Evolutionary conservation across 768 basidiomycete species (phyloP), one percentile per base, ranked within the genome.

Genomic region (Boletus edulis): DNA sequence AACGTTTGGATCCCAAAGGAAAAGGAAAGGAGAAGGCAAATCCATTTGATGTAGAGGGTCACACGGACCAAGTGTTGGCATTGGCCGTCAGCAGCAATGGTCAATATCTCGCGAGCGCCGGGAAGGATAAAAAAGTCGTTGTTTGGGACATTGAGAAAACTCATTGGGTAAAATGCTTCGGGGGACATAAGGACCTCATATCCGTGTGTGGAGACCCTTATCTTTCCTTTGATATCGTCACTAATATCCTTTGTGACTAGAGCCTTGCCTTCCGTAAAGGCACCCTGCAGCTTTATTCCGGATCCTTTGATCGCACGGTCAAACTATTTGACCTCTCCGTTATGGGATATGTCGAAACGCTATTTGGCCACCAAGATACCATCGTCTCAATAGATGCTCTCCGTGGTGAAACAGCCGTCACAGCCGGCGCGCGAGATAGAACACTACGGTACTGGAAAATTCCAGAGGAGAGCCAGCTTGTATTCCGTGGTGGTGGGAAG

Each of bases 381-480:
- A 83, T 97, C 29, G 75, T 90, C 15, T 76, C 80, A 5, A 64
- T 99, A 6, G 91, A 94, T 58, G 79, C 92, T 7, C 81, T 98
- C 15, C 85, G 89, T 34, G 83, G 83, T 8, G 94, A 98, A 62
- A 84, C 85, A 2, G 90, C 89, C 15, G 83, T 98, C 18, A 94
- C 87, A 35, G 89, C 88, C 6, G 97, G 96, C 18, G 91, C 85
- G 1, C 78, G 94, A 34, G 97, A 99, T 76, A 88, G 92, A 67
- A 97, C 94, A 0, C 82, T 87, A 55, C 81, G 97, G 35, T 98
- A 84, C 73, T 99, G 96, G 96, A 98, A 98, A 74, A 89, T 98
- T 49, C 84, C 85, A 37, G 96, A 99, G 50, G 94, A 98, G 72
- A 91, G 82, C 13, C 96, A 98, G 67, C 78, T 99, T 24, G 94